Evolutionary conservation across 108 stramenopile species (phyloP).

Genomic region (Pseudonitzschia multiseries): DNA sequence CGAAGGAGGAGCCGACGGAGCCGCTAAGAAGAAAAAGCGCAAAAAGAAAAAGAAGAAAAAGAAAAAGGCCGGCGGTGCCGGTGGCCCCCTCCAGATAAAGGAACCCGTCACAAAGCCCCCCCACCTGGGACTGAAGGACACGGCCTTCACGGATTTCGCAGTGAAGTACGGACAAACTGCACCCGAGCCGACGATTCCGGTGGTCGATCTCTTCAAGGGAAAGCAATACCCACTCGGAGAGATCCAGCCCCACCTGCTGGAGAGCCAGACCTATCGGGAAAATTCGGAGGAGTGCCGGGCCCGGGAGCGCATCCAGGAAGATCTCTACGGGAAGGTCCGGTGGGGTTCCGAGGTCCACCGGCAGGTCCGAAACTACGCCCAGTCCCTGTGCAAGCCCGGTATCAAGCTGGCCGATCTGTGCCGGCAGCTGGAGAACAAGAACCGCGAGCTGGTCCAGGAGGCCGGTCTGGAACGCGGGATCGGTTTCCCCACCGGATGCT

Average conservation of each 20-base stretch:
- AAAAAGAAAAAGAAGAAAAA: constrained; percentile 91
- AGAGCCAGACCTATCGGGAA: constrained; percentile 82
- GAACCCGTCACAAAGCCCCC: constrained; percentile 75
- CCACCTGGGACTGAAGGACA: constrained; percentile 70
- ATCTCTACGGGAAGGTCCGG: constrained; percentile 88
- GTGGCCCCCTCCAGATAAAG: constrained; percentile 28
- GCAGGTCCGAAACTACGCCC: constrained; percentile 94
- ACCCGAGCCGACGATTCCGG: constrained; percentile 90
- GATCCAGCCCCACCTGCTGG: constrained; percentile 82
- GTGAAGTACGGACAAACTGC: constrained; percentile 94
- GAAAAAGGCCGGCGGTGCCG: constrained; percentile 52
- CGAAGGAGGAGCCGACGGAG: constrained; percentile 39
- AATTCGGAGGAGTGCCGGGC: constrained; percentile 85
- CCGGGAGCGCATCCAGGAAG: constrained; percentile 77
- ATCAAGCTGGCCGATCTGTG: constrained; percentile 96
- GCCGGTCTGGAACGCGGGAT: constrained; percentile 90
- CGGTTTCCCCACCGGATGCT: constrained; percentile 98
- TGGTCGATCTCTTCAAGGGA: constrained; percentile 57
- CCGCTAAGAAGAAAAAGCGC: constrained; percentile 75
- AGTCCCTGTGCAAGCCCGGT: constrained; percentile 95
- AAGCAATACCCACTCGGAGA: constrained; percentile 88
- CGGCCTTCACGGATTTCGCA: constrained; percentile 92
- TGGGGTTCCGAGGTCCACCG: constrained; percentile 94
- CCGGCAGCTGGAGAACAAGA: constrained; percentile 90
- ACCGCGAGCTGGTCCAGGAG: constrained; percentile 89